Conservation (phyloP, 2,329 filamentous ascomycete species). For the Colletotrichum spinosum region DNA sequence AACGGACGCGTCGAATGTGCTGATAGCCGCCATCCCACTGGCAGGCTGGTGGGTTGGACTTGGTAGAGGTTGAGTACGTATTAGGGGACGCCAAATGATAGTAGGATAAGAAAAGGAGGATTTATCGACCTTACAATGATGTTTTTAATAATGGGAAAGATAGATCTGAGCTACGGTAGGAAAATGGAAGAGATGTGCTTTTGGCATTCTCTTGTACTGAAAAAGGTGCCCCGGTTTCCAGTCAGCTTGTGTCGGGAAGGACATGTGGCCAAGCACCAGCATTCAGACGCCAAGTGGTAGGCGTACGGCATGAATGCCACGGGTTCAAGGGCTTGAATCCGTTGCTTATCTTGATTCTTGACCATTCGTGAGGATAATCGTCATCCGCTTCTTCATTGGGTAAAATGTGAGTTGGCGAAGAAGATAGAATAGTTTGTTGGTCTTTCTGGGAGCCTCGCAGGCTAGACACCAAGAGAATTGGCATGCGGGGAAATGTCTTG, state of each 20-base stretch:
- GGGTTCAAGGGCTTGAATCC: background rate
- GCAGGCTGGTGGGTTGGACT: background rate
- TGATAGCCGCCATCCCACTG: background rate
- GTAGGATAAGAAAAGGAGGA: no score
- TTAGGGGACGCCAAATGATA: no score
- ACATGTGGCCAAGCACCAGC: background rate
- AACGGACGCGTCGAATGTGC: background rate
- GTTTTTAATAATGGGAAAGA: no score
- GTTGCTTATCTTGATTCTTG: background rate
- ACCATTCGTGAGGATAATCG: background rate
- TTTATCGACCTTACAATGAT: no score
- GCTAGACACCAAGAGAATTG: slow-evolving; percentile 5
- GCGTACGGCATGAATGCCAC: slow-evolving; percentile 7
- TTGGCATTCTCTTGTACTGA: no score
- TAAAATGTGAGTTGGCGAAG: background rate
- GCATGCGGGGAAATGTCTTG: slow-evolving; percentile 9
- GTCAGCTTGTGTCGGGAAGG: no score
- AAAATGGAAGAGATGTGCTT: no score
- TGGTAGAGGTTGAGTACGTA: no score
- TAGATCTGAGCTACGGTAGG: no score
- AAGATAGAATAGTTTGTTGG: background rate
- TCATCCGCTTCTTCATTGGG: slow-evolving; percentile 1
- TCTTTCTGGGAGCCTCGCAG: background rate
- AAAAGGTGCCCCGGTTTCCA: no score
- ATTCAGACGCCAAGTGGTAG: background rate